These are phyloP conservation scores for Talaromyces islandicus DNA, from an alignment of 2,329 filamentous ascomycete genomes.

Conservation along the genomic window DNA sequence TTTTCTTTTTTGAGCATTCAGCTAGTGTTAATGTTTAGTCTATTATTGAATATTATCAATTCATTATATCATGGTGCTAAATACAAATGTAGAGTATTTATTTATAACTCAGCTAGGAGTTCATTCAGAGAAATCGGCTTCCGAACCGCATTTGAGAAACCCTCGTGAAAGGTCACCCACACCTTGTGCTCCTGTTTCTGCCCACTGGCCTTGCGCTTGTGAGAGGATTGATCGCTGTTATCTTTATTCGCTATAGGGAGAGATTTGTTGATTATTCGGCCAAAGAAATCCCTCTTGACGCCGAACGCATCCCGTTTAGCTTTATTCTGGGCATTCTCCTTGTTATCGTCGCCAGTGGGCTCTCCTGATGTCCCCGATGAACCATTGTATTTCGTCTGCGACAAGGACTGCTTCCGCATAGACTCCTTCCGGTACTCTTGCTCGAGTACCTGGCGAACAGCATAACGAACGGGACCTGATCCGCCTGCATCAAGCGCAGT, in stretches of 20 bases:
- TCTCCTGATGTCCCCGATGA: slow-evolving; percentile 14
- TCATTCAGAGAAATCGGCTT: slow-evolving; percentile 80
- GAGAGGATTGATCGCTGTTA: slow-evolving; percentile 21
- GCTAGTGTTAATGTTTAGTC: neutral
- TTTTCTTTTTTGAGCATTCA: neutral
- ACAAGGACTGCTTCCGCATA: slow-evolving; percentile 58
- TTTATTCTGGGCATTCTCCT: slow-evolving; percentile 7
- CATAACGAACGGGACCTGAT: slow-evolving; percentile 75
- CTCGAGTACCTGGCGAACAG: slow-evolving; percentile 86
- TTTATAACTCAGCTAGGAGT: slow-evolving; percentile 50
- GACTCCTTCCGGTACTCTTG: slow-evolving; percentile 78
- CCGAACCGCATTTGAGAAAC: slow-evolving; percentile 83
- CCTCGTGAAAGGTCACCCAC: slow-evolving; percentile 87
- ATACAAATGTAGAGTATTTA: neutral
- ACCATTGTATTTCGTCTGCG: slow-evolving; percentile 47
- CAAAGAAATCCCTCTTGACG: slow-evolving; percentile 79
- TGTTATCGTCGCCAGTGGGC: slow-evolving; percentile 24
- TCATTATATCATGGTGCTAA: neutral
- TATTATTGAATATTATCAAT: neutral
- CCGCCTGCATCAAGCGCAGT: slow-evolving; percentile 46
- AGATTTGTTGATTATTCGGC: slow-evolving; percentile 56
- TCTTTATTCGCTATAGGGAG: slow-evolving; percentile 30
- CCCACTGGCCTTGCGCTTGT: slow-evolving; percentile 28
- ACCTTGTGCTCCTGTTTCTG: slow-evolving; percentile 52
- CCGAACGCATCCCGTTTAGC: slow-evolving; percentile 26